Percentiles rank a stretch among this genome's conserved stretches.
Evolutionary conservation across 2,329 filamentous ascomycete genomes (phyloP).

Genomic region (Aspergillus quadricinctus): DNA sequence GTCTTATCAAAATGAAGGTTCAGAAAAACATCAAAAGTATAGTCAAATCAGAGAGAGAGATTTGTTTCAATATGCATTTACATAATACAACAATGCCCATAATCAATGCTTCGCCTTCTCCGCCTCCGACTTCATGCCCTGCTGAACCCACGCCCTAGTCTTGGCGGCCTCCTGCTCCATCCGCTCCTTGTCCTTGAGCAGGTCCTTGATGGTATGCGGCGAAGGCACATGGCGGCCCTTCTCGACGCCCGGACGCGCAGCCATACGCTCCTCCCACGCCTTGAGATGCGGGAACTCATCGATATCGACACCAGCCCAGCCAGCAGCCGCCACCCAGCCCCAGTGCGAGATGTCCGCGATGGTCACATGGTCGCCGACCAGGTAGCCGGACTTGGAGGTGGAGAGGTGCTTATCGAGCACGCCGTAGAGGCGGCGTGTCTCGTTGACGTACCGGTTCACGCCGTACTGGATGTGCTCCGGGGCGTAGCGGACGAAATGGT

Average conservation of each 20-base stretch:
- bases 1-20: not conserved
- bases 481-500: slow-evolving; percentile 80
- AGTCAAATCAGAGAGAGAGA: not conserved
- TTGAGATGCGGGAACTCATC: slow-evolving; percentile 71
- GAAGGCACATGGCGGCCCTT: slow-evolving; percentile 71
- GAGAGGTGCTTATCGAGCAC: slow-evolving; percentile 69
- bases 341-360: slow-evolving; percentile 73
- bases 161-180: slow-evolving; percentile 55
- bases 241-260: slow-evolving; percentile 66
- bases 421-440: slow-evolving; percentile 76
- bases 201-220: slow-evolving; percentile 57
- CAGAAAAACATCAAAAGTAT: not conserved
- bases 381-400: slow-evolving; percentile 46
- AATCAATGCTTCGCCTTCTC: slow-evolving; percentile 37
- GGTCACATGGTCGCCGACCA: slow-evolving; percentile 46
- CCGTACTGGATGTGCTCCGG: slow-evolving; percentile 79
- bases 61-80: not conserved
- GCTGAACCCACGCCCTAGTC: slow-evolving; percentile 61
- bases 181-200: slow-evolving; percentile 53
- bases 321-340: slow-evolving; percentile 66
- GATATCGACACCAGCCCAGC: slow-evolving; percentile 63
- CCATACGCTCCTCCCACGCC: slow-evolving; percentile 70
- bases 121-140: slow-evolving; percentile 64
- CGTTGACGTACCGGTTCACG: slow-evolving; percentile 75
- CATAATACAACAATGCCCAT: not conserved